A percentile compares a stretch with the other conserved stretches of the same genome.
Evolutionary conservation across 352 stramenopile species (phyloP).

Genomic region (Phytopythium vexans): DNA sequence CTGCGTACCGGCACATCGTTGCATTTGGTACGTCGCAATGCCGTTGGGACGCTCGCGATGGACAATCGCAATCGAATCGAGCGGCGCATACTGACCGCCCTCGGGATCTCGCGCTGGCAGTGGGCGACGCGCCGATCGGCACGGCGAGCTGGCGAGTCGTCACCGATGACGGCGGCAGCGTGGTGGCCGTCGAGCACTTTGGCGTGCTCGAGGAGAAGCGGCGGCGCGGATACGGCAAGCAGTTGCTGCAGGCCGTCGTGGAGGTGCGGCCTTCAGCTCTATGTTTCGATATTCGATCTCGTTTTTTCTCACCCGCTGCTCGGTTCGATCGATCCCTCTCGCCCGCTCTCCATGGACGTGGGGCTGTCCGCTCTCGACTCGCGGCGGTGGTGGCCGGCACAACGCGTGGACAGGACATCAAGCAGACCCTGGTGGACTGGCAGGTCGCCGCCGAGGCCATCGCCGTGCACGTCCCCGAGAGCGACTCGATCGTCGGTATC

Average conservation of each 20-base stretch:
- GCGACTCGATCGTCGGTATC: constrained; percentile 30
- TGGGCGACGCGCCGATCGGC: constrained; percentile 69
- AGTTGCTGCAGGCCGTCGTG: constrained; percentile 47
- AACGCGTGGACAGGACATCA: constrained; percentile 35
- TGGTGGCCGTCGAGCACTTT: constrained; percentile 58
- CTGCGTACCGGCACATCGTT: constrained; percentile 46
- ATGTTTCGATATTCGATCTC: constrained; percentile 4
- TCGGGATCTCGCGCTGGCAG: constrained; percentile 13
- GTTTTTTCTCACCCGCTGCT: neutral
- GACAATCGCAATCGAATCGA: constrained; percentile 6
- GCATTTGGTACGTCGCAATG: constrained; percentile 46
- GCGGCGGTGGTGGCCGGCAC: neutral
- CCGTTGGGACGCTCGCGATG: neutral
- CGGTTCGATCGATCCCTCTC: neutral
- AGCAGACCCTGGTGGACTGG: constrained; percentile 31
- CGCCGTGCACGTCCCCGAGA: constrained; percentile 38
- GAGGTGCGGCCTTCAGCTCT: constrained; percentile 20
- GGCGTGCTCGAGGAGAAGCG: constrained; percentile 55
- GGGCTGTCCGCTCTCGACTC: neutral
- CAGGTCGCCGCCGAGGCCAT: constrained; percentile 24
- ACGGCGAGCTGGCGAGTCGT: constrained; percentile 45
- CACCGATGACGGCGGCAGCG: constrained; percentile 30
- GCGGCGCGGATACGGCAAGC: constrained; percentile 41
- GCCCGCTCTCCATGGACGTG: neutral
- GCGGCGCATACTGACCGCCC: too few species aligned